A percentile compares a stretch with the other conserved stretches of the same genome.
phyloP scores from a whole-genome alignment of 1,139 yeast species.

The Hyphopichia burtonii region DNA sequence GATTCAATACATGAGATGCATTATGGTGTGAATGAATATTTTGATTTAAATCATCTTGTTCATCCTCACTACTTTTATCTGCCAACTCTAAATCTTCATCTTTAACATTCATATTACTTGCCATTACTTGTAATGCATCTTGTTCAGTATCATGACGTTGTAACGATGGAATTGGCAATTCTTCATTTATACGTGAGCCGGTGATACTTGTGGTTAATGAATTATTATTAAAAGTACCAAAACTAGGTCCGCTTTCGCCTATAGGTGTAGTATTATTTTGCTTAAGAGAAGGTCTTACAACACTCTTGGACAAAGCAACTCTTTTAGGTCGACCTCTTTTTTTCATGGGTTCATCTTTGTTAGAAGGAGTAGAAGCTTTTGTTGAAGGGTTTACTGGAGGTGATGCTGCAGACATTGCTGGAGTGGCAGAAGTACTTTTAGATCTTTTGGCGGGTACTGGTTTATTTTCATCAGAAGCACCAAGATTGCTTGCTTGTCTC shows the following conservation, averaged over 20 bases:
- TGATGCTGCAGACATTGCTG: neutral
- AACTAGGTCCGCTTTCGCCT: conserved; percentile 22
- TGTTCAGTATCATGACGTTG: conserved; percentile 45
- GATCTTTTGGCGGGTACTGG: conserved; percentile 7
- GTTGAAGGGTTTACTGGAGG: conserved; percentile 1
- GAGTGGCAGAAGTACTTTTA: conserved; percentile 4
- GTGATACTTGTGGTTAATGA: neutral
- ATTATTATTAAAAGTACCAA: conserved; percentile 26
- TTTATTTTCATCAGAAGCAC: conserved; percentile 19
- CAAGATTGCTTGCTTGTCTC: conserved; percentile 28
- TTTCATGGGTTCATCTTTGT: conserved; percentile 29
- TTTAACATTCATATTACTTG: conserved; percentile 33
- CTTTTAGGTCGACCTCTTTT: conserved; percentile 52
- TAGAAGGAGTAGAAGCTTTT: conserved; percentile 9
- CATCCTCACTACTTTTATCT: conserved; percentile 22
- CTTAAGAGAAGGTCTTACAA: conserved; percentile 25
- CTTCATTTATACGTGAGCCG: neutral
- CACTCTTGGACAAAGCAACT: conserved; percentile 21
- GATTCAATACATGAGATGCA: conserved; percentile 1
- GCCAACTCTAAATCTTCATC: conserved; percentile 41
- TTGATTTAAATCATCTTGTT: conserved; percentile 11
- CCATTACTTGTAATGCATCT: conserved; percentile 38
- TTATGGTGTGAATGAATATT: neutral
- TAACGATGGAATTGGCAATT: conserved; percentile 18
- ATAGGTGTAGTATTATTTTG: conserved; percentile 37